Evolutionary conservation across 352 stramenopile species (phyloP).

Genomic region (Phytopythium ostracodes): DNA sequence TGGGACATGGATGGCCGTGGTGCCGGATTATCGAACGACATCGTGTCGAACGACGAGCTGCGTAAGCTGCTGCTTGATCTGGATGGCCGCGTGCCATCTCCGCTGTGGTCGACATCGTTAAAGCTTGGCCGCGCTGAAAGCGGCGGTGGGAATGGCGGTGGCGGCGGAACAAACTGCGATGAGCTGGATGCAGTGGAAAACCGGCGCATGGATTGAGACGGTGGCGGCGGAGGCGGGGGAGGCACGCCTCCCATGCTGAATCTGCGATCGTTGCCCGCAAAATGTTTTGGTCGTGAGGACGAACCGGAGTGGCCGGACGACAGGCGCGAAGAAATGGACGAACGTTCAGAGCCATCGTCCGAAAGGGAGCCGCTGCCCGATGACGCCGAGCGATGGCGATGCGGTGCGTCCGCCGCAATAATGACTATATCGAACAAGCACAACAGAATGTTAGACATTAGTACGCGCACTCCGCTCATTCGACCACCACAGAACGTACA

Average conservation of each 20-base stretch:
- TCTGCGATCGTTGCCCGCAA: conserved; percentile 15
- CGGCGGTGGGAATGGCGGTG: conserved; percentile 29
- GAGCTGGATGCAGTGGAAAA: conserved; percentile 25
- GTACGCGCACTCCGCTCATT: no score
- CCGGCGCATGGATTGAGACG: conserved; percentile 5
- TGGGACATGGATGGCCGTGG: conserved; percentile 44
- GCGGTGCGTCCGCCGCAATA: conserved; percentile 4
- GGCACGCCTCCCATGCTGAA: conserved; percentile 18
- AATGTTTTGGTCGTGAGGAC: conserved; percentile 20
- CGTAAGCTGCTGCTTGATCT: conserved; percentile 49
- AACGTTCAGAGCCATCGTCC: conserved; percentile 47
- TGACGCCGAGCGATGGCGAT: conserved; percentile 16
- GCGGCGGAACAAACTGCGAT: conserved; percentile 33
- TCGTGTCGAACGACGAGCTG: conserved; percentile 46
- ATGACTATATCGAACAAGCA: conserved; percentile 4
- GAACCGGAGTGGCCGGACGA: conserved; percentile 38
- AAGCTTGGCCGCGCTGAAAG: conserved; percentile 24
- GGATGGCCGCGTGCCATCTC: conserved; percentile 26
- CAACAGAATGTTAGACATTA: not conserved
- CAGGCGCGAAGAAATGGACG: conserved; percentile 45
- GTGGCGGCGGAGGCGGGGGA: conserved; percentile 24
- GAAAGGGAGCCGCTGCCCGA: conserved; percentile 26
- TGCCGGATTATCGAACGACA: conserved; percentile 27
- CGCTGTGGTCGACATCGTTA: conserved; percentile 17
- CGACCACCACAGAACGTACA: conserved; percentile 36